phyloP scores from a whole-genome alignment of 2,329 filamentous ascomycete species.

The Talaromyces atroroseus region DNA sequence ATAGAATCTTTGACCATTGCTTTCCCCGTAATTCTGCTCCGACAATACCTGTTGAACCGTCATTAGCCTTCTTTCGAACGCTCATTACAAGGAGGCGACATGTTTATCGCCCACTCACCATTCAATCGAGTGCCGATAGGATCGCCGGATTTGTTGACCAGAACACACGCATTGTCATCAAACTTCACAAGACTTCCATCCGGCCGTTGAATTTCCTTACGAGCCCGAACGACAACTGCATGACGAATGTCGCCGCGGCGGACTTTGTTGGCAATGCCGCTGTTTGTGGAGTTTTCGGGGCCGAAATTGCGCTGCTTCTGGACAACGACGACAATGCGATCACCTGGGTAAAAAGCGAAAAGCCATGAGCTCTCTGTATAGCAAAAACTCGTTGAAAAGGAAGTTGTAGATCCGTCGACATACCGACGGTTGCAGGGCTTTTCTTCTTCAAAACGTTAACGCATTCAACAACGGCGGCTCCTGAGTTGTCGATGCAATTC shows the following conservation, averaged over 20 bases:
- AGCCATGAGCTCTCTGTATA: no score
- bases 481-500: conserved; percentile 99
- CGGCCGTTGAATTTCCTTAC: conserved; percentile 76
- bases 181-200: conserved; percentile 91
- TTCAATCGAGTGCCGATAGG: conserved; percentile 90
- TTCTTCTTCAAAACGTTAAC: conserved; percentile 89
- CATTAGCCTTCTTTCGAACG: conserved; percentile 22
- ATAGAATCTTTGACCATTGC: conserved; percentile 98
- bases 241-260: conserved; percentile 94
- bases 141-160: conserved; percentile 95
- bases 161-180: conserved; percentile 95
- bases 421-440: conserved; percentile 78
- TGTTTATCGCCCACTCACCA: conserved; percentile 44
- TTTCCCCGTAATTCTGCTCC: conserved; percentile 82
- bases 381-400: no score
- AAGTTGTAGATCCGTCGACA: conserved; percentile 19
- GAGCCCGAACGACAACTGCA: conserved; percentile 88
- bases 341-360: conserved; percentile 53
- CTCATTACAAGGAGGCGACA: no score
- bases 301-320: conserved; percentile 85
- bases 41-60: conserved; percentile 60
- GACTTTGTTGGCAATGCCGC: conserved; percentile 83
- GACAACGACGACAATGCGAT: conserved; percentile 94
- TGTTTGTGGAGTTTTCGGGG: conserved; percentile 64
- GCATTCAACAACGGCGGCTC: conserved; percentile 94